Evolutionary conservation across 2,329 filamentous ascomycete species (phyloP).

Genomic region (Aspergillus sp.): DNA sequence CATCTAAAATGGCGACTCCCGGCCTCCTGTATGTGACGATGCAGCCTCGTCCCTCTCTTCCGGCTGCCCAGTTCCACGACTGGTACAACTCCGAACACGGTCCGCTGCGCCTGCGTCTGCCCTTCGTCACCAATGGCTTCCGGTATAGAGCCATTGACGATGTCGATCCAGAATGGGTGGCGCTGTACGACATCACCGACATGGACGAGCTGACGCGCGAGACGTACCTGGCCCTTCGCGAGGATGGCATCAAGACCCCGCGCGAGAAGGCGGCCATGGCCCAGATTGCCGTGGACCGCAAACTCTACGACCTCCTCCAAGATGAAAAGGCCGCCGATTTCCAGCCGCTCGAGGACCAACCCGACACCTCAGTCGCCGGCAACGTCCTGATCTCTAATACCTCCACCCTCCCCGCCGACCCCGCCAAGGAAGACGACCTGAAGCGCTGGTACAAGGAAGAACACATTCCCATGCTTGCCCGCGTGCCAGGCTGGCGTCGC

Average conservation of each 20-base stretch:
- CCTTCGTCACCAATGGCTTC: slow-evolving; percentile 74
- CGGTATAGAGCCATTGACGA: slow-evolving; percentile 70
- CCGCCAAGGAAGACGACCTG: slow-evolving; percentile 57
- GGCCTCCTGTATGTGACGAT: slow-evolving; percentile 85
- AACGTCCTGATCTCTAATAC: slow-evolving; percentile 64
- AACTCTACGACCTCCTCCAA: slow-evolving; percentile 67
- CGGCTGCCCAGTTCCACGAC: slow-evolving; percentile 74
- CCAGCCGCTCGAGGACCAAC: slow-evolving; percentile 58
- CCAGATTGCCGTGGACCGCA: slow-evolving; percentile 67
- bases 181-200: slow-evolving; percentile 76
- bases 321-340: slow-evolving; percentile 59
- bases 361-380: slow-evolving; percentile 59
- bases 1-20: slow-evolving; percentile 42
- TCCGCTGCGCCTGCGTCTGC: slow-evolving; percentile 72
- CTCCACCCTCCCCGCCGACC: slow-evolving; percentile 57
- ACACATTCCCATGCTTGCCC: slow-evolving; percentile 69
- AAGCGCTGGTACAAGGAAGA: slow-evolving; percentile 73
- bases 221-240: slow-evolving; percentile 60
- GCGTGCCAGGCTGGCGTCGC: slow-evolving; percentile 76
- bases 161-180: slow-evolving; percentile 68
- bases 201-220: slow-evolving; percentile 67
- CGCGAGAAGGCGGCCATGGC: slow-evolving; percentile 62
- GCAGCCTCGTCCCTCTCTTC: slow-evolving; percentile 69
- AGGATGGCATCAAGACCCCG: slow-evolving; percentile 54
- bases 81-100: slow-evolving; percentile 96